These are phyloP conservation scores for Rhodotorula paludigena DNA, from an alignment of 768 basidiomycete species.

Conservation along the genomic window DNA sequence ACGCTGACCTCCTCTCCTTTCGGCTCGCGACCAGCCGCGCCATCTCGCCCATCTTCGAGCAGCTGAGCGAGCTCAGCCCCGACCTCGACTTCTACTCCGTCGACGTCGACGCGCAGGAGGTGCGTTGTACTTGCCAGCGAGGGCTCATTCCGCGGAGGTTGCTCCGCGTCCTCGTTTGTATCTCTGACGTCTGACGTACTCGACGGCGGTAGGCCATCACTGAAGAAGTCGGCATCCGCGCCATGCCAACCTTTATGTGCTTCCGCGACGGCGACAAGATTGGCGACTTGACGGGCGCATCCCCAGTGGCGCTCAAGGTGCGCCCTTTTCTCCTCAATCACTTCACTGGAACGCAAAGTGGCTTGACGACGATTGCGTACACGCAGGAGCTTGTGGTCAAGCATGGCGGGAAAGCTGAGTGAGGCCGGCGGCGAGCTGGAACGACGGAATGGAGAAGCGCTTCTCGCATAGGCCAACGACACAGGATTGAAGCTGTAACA, in stretches of 20 bases:
- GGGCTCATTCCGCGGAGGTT: too few relatives aligned
- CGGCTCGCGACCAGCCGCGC: background rate
- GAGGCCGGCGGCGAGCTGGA: too few relatives aligned
- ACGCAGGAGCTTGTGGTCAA: too few relatives aligned
- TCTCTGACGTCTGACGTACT: background rate
- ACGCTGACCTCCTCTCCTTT: background rate
- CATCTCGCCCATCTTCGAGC: background rate
- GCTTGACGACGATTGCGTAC: too few relatives aligned
- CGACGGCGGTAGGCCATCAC: background rate
- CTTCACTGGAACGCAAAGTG: background rate
- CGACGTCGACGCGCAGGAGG: conserved; percentile 1
- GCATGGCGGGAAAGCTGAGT: too few relatives aligned
- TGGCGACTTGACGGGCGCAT: background rate
- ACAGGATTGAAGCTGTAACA: too few relatives aligned
- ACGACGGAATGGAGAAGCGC: too few relatives aligned
- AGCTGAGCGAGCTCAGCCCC: background rate
- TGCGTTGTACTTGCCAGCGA: too few relatives aligned
- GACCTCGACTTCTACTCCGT: background rate
- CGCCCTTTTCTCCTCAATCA: background rate
- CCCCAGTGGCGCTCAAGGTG: background rate
- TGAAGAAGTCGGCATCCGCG: background rate
- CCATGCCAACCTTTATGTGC: background rate
- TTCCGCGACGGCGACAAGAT: background rate
- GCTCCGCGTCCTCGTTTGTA: too few relatives aligned
- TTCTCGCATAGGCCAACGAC: too few relatives aligned